These are phyloP conservation scores for Allium sativum DNA, from an alignment of 106 monocot genomes.

Conservation along the genomic window DNA sequence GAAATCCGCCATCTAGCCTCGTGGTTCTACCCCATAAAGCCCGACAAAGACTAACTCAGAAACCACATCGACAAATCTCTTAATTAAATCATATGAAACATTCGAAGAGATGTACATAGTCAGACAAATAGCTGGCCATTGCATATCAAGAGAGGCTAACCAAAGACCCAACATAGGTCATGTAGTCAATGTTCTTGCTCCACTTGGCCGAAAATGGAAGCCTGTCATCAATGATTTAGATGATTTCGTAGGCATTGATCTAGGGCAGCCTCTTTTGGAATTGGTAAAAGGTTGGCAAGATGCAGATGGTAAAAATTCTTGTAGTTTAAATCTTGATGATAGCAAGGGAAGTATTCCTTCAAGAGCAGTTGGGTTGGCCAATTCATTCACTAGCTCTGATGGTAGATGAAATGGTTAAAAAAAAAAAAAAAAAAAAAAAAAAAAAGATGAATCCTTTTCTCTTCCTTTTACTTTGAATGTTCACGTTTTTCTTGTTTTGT, in stretches of 20 bases:
- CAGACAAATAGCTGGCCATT: conserved; percentile 43
- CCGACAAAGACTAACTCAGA: conserved; percentile 22
- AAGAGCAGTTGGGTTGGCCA: conserved; percentile 41
- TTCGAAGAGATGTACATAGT: conserved; percentile 31
- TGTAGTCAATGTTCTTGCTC: conserved; percentile 28
- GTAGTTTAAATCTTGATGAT: conserved; percentile 31
- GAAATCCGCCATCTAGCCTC: conserved; percentile 32
- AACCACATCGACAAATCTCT: conserved; percentile 26
- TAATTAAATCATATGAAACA: conserved; percentile 22
- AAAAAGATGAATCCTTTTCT: background rate
- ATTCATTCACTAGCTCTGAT: conserved; percentile 53
- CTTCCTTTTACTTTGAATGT: background rate
- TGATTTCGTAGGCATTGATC: conserved; percentile 36
- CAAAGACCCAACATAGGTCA: conserved; percentile 47
- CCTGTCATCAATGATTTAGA: conserved; percentile 26
- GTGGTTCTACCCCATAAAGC: conserved; percentile 32
- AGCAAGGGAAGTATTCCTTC: conserved; percentile 68
- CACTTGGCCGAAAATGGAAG: conserved; percentile 33
- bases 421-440: no score
- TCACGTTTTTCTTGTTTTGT: no score
- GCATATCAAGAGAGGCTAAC: conserved; percentile 26
- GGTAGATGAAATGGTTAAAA: conserved; percentile 29
- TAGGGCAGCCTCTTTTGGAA: conserved; percentile 36
- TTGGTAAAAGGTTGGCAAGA: conserved; percentile 48
- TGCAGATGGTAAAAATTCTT: conserved; percentile 9